Conservation (phyloP, 1,284 basidiomycete genomes). For the Fomitiporia mediterranea region DNA sequence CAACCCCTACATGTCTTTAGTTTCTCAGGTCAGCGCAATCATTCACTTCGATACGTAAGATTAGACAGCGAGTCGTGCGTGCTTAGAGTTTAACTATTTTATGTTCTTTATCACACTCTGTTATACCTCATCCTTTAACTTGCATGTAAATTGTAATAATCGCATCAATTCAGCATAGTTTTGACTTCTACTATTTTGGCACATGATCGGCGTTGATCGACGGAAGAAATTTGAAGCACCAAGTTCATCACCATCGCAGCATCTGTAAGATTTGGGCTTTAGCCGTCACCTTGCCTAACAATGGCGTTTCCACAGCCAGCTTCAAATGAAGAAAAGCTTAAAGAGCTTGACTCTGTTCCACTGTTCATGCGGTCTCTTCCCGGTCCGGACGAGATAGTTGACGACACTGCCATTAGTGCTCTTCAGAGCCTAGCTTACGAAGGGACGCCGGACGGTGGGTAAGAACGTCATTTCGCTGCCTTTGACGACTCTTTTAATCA, state of each 20-base stretch:
- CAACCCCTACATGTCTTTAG: no score
- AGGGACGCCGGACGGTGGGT: conserved; percentile 89
- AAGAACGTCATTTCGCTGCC: neutral
- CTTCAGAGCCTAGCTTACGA: conserved; percentile 85
- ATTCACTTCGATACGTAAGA: no score
- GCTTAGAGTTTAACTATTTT: no score
- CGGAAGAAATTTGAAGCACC: neutral
- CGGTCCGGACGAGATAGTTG: conserved; percentile 45
- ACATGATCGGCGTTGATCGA: neutral
- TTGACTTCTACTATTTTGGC: neutral
- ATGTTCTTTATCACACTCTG: no score
- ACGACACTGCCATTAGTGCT: conserved; percentile 72
- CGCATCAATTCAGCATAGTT: no score
- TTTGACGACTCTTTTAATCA: neutral
- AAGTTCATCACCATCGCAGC: neutral
- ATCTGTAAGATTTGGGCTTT: neutral
- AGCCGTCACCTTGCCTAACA: neutral
- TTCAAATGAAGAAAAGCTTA: conserved; percentile 45
- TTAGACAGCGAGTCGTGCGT: no score
- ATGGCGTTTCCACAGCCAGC: conserved; percentile 29
- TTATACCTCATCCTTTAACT: no score
- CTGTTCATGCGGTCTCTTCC: conserved; percentile 93
- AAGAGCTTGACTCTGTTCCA: conserved; percentile 57
- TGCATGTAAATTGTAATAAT: no score
- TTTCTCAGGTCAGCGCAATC: no score